Percentiles rank a stretch among this genome's conserved stretches.
These are phyloP conservation scores for Penicillium sp. DNA, from an alignment of 2,329 filamentous ascomycete species.

Conservation along the genomic window DNA sequence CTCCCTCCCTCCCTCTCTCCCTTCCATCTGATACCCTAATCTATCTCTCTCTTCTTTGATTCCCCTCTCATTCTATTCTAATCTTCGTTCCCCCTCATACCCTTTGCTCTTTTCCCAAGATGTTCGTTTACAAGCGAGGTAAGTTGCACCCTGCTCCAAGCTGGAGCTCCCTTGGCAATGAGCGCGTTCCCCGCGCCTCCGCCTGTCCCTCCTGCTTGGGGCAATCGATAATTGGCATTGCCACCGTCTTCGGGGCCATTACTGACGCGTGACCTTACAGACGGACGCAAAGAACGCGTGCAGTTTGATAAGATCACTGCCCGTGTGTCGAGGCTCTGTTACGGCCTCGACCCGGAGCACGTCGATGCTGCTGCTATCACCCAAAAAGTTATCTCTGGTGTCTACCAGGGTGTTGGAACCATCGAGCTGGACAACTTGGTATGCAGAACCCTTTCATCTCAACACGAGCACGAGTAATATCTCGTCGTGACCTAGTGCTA, in stretches of 20 bases:
- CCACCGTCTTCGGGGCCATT: slow-evolving; percentile 17
- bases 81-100: slow-evolving; percentile 16
- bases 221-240: slow-evolving; percentile 12
- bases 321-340: slow-evolving; percentile 95
- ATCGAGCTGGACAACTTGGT: slow-evolving; percentile 96
- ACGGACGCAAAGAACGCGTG: slow-evolving; percentile 99
- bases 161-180: background rate
- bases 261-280: slow-evolving; percentile 53
- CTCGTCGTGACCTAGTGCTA: slow-evolving; percentile 8
- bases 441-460: slow-evolving; percentile 44
- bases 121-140: slow-evolving; percentile 70
- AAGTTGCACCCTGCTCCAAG: slow-evolving; percentile 32
- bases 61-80: slow-evolving; percentile 24
- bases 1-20: slow-evolving; percentile 28
- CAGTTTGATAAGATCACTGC: slow-evolving; percentile 99
- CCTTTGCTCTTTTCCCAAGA: slow-evolving; percentile 39
- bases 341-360: slow-evolving; percentile 92
- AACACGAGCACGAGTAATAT: background rate
- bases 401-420: slow-evolving; percentile 97
- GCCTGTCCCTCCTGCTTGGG: background rate
- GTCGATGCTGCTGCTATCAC: slow-evolving; percentile 98
- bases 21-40: slow-evolving; percentile 18
- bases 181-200: background rate
- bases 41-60: slow-evolving; percentile 25
- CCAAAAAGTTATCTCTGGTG: slow-evolving; percentile 98